These are phyloP conservation scores for Kluyveromyces aestuarii DNA, from an alignment of 805 yeast species.

Conservation along the genomic window DNA sequence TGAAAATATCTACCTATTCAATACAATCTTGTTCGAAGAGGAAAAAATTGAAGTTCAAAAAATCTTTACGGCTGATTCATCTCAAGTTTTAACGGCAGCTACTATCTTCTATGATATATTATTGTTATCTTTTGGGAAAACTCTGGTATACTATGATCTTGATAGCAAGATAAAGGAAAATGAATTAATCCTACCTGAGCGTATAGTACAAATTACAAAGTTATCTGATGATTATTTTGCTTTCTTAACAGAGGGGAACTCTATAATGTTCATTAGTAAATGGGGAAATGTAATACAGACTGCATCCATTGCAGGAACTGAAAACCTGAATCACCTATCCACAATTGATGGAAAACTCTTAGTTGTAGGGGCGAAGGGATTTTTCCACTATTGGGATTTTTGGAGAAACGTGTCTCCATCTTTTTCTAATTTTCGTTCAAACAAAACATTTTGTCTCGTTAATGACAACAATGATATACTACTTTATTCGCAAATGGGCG, in stretches of 20 bases:
- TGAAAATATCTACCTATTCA: slow-evolving; percentile 4
- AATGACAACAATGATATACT: slow-evolving; percentile 23
- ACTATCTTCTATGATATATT: slow-evolving; percentile 9
- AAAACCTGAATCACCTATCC: background rate
- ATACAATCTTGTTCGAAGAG: slow-evolving; percentile 12
- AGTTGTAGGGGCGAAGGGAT: slow-evolving; percentile 9
- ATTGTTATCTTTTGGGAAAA: slow-evolving; percentile 11
- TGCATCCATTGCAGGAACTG: slow-evolving; percentile 7
- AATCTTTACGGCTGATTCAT: slow-evolving; percentile 2
- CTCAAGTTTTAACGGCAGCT: slow-evolving; percentile 6
- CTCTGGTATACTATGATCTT: slow-evolving; percentile 14
- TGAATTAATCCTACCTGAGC: slow-evolving; percentile 7
- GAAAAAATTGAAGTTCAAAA: slow-evolving; percentile 7
- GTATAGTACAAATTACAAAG: slow-evolving; percentile 14
- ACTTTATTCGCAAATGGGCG: slow-evolving; percentile 20
- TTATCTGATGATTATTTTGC: slow-evolving; percentile 13
- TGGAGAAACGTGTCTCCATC: slow-evolving; percentile 20
- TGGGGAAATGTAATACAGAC: slow-evolving; percentile 20
- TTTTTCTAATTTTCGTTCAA: slow-evolving; percentile 15
- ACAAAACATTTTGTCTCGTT: slow-evolving; percentile 14
- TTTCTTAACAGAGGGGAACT: slow-evolving; percentile 17
- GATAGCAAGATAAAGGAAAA: slow-evolving; percentile 7
- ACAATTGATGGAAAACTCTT: background rate
- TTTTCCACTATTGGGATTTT: slow-evolving; percentile 19
- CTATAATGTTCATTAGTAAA: slow-evolving; percentile 15